Evolutionary conservation across 768 basidiomycete species (phyloP), one percentile per base, ranked within the genome.

Genomic region (Trametes cubensis): DNA sequence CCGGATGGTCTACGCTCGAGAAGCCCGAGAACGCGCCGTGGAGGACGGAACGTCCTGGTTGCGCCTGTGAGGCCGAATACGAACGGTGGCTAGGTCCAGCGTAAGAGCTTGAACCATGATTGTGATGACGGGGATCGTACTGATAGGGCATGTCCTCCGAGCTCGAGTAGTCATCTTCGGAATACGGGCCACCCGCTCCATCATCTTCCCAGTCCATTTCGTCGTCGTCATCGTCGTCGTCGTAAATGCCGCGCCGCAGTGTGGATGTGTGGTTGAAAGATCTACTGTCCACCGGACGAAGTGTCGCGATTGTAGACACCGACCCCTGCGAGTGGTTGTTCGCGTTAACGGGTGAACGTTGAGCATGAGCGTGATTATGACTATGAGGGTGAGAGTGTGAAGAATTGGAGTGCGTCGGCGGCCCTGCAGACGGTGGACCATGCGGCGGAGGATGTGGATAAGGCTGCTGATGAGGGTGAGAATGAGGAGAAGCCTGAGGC

Each of bases 111-210:
- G 58, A 58, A 17, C 44, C 49, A n/a, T 56, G 59, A 20, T 63
- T 23, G 81, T 80, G 49, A 78, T 74, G 28, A 77, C 67, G 65
- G 20, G 66, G 67, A 55, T 67, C 64, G 52, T 66, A 67, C 40
- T 66, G 52, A 45, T 67, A 65, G 41, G 64, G 65, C 71, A 82
- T 74, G 47, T 87, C 88, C 60, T 89, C 88, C 68, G 89, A 88
- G 69, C 88, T 90, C 72, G 88, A 86, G 63, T 78, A 86, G 40
- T 78, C 78, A 20, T 78, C 78, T 44, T 78, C 78, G 47, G 74
- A 67, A 41, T 48, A 54, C 34, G 58, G 55, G 21, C 50, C 44
- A n/a, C 41, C 60, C 7, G 45, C 45, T 63, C 70, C 68, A 62
- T 74, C 66, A 68, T 75, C 69, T 34, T 75, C 76, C 55, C 78